These are phyloP conservation scores for Crassisporium funariophilum DNA, from an alignment of 768 basidiomycete genomes.

Conservation along the genomic window DNA sequence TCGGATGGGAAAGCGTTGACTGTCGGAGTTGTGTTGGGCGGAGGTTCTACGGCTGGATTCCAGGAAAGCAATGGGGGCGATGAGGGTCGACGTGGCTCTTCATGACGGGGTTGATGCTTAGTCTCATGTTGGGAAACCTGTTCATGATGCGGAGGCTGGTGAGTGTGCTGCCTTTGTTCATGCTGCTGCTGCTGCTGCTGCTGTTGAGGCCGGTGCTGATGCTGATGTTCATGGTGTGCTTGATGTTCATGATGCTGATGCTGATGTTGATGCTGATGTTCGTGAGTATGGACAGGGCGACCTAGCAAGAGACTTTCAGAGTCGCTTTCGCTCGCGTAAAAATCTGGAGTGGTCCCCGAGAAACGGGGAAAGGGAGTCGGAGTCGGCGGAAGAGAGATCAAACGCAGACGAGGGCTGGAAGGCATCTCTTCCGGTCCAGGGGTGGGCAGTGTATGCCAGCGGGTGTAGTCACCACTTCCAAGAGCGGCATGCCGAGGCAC, in stretches of 20 bases:
- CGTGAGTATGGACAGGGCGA: conserved; percentile 7
- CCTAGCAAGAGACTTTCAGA: conserved; percentile 23
- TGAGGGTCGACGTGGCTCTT: conserved; percentile 43
- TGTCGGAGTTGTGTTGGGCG: conserved; percentile 62
- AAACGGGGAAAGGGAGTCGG: conserved; percentile 33
- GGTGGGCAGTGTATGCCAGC: conserved; percentile 59
- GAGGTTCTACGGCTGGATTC: conserved; percentile 82
- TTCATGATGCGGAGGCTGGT: neutral
- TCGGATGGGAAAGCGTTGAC: conserved; percentile 65
- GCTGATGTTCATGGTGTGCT: conserved; percentile 15
- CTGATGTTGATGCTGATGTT: conserved; percentile 21
- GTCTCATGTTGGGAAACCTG: conserved; percentile 9
- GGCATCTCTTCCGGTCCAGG: conserved; percentile 65
- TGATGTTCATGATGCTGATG: conserved; percentile 21
- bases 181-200: conserved; percentile 20
- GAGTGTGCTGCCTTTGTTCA: conserved; percentile 17
- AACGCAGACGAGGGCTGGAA: conserved; percentile 54
- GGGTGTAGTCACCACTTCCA: conserved; percentile 30
- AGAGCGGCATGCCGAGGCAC: conserved; percentile 30
- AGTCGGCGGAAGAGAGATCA: conserved; percentile 52
- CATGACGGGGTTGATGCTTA: conserved; percentile 22
- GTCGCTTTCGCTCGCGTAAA: conserved; percentile 34
- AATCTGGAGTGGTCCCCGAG: conserved; percentile 24
- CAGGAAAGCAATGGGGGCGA: conserved; percentile 74
- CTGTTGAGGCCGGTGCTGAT: conserved; percentile 16